Evolutionary conservation across 495 filamentous ascomycete species (phyloP).

Genomic region (Penicillium atrosanguineum): DNA sequence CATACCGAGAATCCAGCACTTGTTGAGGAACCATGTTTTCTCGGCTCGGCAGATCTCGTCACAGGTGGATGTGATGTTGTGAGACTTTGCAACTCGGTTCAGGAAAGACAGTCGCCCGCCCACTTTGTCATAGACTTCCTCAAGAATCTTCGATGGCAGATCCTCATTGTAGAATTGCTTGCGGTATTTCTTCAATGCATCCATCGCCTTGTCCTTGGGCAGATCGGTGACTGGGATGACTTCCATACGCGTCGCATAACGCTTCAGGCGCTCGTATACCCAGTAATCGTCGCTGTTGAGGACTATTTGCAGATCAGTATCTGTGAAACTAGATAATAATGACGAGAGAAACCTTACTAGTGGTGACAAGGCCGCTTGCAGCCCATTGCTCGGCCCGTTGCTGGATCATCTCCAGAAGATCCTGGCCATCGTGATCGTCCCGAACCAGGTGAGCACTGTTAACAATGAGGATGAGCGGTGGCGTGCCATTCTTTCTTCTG

Average conservation of each 20-base stretch:
- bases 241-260: slow-evolving; percentile 88
- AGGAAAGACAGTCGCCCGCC: slow-evolving; percentile 86
- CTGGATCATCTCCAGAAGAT: slow-evolving; percentile 91
- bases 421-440: slow-evolving; percentile 86
- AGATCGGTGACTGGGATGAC: slow-evolving; percentile 80
- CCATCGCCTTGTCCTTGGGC: slow-evolving; percentile 69
- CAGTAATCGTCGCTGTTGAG: slow-evolving; percentile 97
- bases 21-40: slow-evolving; percentile 91
- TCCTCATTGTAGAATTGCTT: slow-evolving; percentile 63
- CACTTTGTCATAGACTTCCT: slow-evolving; percentile 77
- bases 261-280: slow-evolving; percentile 92
- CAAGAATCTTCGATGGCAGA: slow-evolving; percentile 50
- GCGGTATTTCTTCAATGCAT: slow-evolving; percentile 73
- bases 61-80: slow-evolving; percentile 75
- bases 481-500: slow-evolving; percentile 54
- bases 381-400: slow-evolving; percentile 97
- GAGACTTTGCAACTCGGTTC: slow-evolving; percentile 77
- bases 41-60: slow-evolving; percentile 75
- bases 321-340: not conserved
- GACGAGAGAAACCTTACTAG: slow-evolving; percentile 37
- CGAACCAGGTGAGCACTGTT: slow-evolving; percentile 87
- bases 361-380: slow-evolving; percentile 79
- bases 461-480: slow-evolving; percentile 80
- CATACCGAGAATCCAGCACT: slow-evolving; percentile 87
- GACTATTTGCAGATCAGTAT: slow-evolving; percentile 37